A percentile compares a stretch with the other conserved stretches of the same genome.
Evolutionary conservation across 1,284 basidiomycete genomes (phyloP).

Genomic region (Tylopilus sp.): DNA sequence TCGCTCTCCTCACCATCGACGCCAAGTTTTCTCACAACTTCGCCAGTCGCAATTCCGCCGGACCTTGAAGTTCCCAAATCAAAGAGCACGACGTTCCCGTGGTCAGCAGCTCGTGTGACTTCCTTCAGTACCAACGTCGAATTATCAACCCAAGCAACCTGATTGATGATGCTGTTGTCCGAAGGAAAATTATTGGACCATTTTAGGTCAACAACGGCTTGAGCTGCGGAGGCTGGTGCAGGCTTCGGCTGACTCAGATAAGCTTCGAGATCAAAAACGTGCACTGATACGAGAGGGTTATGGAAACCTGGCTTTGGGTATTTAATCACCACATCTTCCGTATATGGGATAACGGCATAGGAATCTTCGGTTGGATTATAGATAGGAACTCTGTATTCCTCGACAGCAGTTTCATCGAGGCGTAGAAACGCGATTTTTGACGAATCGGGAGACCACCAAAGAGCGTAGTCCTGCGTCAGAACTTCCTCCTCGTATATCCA

Average conservation of each 20-base stretch:
- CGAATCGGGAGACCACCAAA: constrained; percentile 91
- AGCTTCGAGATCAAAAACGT: constrained; percentile 68
- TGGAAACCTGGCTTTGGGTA: constrained; percentile 90
- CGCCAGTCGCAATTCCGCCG: constrained; percentile 39
- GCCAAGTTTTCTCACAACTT: constrained; percentile 70
- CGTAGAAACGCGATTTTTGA: constrained; percentile 78
- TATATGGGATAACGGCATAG: constrained; percentile 73
- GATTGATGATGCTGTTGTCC: constrained; percentile 69
- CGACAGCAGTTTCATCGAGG: constrained; percentile 85
- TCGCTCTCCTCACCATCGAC: constrained; percentile 81
- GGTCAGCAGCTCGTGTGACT: constrained; percentile 76
- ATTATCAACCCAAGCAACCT: constrained; percentile 83
- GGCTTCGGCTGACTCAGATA: constrained; percentile 40
- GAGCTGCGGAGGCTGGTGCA: constrained; percentile 34
- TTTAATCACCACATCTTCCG: constrained; percentile 72
- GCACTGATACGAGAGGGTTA: constrained; percentile 83
- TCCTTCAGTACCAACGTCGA: constrained; percentile 79
- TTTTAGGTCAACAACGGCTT: constrained; percentile 53
- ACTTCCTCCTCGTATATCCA: constrained; percentile 98
- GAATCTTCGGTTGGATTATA: constrained; percentile 80
- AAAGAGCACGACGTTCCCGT: constrained; percentile 76
- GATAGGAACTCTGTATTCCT: constrained; percentile 81
- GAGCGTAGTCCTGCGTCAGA: constrained; percentile 64
- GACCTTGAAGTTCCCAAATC: constrained; percentile 41
- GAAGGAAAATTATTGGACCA: constrained; percentile 59